These are phyloP conservation scores for Penicillium alfredii DNA, from an alignment of 495 filamentous ascomycete genomes.

Conservation along the genomic window DNA sequence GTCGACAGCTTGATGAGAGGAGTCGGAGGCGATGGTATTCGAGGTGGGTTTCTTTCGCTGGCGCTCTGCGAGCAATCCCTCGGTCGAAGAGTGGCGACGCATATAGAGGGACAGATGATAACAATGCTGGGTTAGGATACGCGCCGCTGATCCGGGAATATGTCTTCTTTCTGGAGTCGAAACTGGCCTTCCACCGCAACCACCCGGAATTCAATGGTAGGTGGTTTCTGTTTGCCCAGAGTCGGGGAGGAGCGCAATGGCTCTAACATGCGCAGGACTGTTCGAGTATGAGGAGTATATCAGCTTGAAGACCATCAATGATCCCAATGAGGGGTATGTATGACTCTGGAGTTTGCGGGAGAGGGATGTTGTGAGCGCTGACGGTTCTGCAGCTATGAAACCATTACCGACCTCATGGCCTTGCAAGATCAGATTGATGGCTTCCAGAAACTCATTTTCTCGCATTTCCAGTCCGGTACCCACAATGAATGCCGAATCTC, in stretches of 20 bases:
- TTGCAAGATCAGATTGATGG: conserved; percentile 96
- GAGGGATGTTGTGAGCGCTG: conserved; percentile 8
- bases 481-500: conserved; percentile 98
- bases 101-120: conserved; percentile 7
- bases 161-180: conserved; percentile 86
- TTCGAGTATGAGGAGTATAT: conserved; percentile 99
- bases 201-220: conserved; percentile 97
- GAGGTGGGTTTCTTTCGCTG: conserved; percentile 44
- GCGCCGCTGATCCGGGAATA: conserved; percentile 90
- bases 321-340: conserved; percentile 84
- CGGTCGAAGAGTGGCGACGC: not conserved
- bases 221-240: conserved; percentile 2
- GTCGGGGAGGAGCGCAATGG: not conserved
- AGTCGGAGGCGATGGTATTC: conserved; percentile 75
- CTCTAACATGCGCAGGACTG: conserved; percentile 46
- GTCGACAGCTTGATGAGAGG: conserved; percentile 87
- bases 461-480: conserved; percentile 80
- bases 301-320: conserved; percentile 94
- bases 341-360: not conserved
- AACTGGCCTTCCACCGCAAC: conserved; percentile 88
- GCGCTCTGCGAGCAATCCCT: not conserved
- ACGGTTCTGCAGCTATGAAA: conserved; percentile 64
- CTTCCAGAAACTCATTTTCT: conserved; percentile 97
- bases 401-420: conserved; percentile 91
- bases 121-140: conserved; percentile 56